Conservation (phyloP, 352 stramenopile species). For the Phytophthora meadii region DNA sequence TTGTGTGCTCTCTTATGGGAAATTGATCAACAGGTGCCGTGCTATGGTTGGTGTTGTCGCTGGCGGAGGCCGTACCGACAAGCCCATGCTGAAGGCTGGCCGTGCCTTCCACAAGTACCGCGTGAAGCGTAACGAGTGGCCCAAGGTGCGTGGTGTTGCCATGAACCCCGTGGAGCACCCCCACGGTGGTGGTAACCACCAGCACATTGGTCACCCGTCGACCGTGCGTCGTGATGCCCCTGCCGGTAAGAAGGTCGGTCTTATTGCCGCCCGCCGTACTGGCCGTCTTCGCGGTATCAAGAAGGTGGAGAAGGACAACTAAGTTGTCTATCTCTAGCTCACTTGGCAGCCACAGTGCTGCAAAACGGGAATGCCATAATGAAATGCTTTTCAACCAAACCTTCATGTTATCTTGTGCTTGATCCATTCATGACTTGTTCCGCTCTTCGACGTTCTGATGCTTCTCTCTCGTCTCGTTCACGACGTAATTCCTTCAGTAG, state of each 20-base stretch:
- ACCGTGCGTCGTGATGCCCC: slow-evolving; percentile 95
- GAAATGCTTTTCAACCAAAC: slow-evolving; percentile 42
- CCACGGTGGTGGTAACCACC: slow-evolving; percentile 99
- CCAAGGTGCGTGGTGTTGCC: slow-evolving; percentile 98
- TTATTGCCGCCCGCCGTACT: slow-evolving; percentile 97
- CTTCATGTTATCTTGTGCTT: background rate
- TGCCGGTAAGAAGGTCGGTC: slow-evolving; percentile 98
- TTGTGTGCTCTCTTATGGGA: slow-evolving; percentile 30
- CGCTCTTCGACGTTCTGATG: slow-evolving; percentile 34
- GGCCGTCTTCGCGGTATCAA: slow-evolving; percentile 98
- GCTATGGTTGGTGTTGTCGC: slow-evolving; percentile 98
- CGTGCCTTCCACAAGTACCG: slow-evolving; percentile 98
- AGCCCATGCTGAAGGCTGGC: slow-evolving; percentile 98
- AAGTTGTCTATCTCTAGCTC: slow-evolving; percentile 43
- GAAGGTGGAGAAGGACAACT: slow-evolving; percentile 95
- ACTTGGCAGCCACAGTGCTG: slow-evolving; percentile 15
- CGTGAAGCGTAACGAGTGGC: slow-evolving; percentile 99
- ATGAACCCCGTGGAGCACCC: slow-evolving; percentile 99
- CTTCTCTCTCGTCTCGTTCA: slow-evolving; percentile 51
- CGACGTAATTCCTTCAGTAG: slow-evolving; percentile 47
- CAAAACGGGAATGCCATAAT: slow-evolving; percentile 62
- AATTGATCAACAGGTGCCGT: slow-evolving; percentile 85
- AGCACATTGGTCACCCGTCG: slow-evolving; percentile 99
- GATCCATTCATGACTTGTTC: slow-evolving; percentile 33
- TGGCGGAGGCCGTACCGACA: slow-evolving; percentile 98